Base-by-base conservation (phyloP, 306 rosid species). In the Aeschynomene evenia region DNA sequence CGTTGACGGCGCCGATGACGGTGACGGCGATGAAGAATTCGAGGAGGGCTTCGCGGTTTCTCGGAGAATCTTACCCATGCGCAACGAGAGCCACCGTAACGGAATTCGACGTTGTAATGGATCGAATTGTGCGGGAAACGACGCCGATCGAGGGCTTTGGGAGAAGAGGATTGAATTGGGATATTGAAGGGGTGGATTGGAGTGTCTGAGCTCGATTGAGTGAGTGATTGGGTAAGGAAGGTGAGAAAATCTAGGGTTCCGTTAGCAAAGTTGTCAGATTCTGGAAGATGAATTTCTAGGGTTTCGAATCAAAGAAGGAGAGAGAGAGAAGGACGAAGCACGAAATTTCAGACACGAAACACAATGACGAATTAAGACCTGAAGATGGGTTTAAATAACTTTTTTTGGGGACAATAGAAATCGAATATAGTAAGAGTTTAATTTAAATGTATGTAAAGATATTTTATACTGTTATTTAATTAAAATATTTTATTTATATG, bases 1-100 rank as follows among this genome's bases (percentile, higher is more conserved):
- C 4, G 89, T 79, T 19, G 80, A 63, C 31, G 97, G 90, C 1
- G 77, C 59, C 6, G 83, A 64, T 7, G 82, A 53, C 9, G 87
- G 19, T 0, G 82, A 63, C 2, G 84, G 45, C 16, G 78, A 69
- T 1, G 87, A 65, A 1, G 81, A 56, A 60, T 77, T 81, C 0
- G 85, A 81, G 23, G 80, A 80, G 3, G 91, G 88, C 74, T 70
- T 83, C 57, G 84, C 73, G 66, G 85, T 73, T 83, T 91, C 96
- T 24, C 84, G 53, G 26, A 80, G 71, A 81, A 81, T 78, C 86
- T 72, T 88, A 24, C 96, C 97, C 97, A 91, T 91, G 48, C 72
- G 86, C 70, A n/a, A n/a, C n/a, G n/a, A 68, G n/a, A 68, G 71
- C 66, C 75, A 68, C 77, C 18, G 39, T 36, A 67, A 45, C 5